Percentiles rank a stretch among this genome's conserved stretches.
phyloP scores from a whole-genome alignment of 108 stramenopile genomes.

The Pseudonitzschia pungens region DNA sequence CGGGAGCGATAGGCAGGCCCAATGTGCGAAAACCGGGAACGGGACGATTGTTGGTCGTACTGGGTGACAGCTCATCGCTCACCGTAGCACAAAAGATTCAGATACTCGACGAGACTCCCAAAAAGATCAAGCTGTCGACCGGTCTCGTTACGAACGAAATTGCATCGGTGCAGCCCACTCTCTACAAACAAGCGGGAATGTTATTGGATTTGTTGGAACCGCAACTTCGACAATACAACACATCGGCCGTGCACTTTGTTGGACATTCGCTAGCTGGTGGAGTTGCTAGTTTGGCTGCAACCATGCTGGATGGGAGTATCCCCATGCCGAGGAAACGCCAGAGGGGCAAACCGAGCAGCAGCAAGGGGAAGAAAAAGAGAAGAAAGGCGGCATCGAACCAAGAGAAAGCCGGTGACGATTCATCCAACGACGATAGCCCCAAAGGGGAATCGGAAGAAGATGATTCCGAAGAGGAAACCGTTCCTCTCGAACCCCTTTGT shows the following conservation, averaged over 20 bases:
- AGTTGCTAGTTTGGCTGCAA: conserved; percentile 69
- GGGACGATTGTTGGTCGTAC: conserved; percentile 65
- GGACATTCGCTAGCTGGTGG: conserved; percentile 78
- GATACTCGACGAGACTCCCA: conserved; percentile 25
- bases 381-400: conserved; percentile 7
- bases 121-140: conserved; percentile 29
- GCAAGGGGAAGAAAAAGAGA: conserved; percentile 14
- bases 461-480: conserved; percentile 8
- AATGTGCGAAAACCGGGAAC: conserved; percentile 23
- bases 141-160: conserved; percentile 52
- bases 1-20: neutral
- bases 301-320: conserved; percentile 70
- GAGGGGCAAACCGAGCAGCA: conserved; percentile 11
- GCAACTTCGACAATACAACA: conserved; percentile 26
- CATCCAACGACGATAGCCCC: neutral
- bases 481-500: conserved; percentile 21
- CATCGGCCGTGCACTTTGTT: conserved; percentile 76
- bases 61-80: conserved; percentile 27
- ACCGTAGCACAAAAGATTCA: neutral
- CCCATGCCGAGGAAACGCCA: conserved; percentile 44
- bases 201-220: conserved; percentile 47
- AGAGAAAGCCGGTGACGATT: neutral
- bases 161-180: conserved; percentile 60
- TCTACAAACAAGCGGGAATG: conserved; percentile 60
- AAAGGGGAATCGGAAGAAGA: conserved; percentile 7